These are phyloP conservation scores for Colletotrichum gigasporum DNA, from an alignment of 2,329 filamentous ascomycete species.

Conservation along the genomic window DNA sequence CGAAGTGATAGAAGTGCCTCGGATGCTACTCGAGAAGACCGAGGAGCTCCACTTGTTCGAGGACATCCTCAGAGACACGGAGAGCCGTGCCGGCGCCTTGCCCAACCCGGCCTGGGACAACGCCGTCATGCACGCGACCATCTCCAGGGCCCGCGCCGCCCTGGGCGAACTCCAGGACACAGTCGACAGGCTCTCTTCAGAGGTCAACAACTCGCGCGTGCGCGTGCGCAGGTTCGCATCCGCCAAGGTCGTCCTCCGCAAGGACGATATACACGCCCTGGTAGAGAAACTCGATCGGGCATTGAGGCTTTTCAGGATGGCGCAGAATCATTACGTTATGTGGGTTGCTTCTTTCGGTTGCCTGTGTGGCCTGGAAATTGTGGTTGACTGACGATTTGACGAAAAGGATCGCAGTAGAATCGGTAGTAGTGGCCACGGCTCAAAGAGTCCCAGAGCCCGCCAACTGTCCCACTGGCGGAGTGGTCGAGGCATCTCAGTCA, in stretches of 20 bases:
- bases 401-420: too few relatives aligned
- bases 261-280: constrained; percentile 31
- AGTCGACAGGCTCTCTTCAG: not conserved
- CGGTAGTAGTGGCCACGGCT: too few relatives aligned
- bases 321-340: constrained; percentile 34
- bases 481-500: too few relatives aligned
- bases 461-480: too few relatives aligned
- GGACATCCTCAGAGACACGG: not conserved
- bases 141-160: not conserved
- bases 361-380: too few relatives aligned
- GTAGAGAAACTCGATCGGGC: constrained; percentile 30
- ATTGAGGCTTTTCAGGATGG: constrained; percentile 30
- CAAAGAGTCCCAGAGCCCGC: too few relatives aligned
- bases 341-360: too few relatives aligned
- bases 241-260: constrained; percentile 34
- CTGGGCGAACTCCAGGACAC: not conserved
- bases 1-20: constrained; percentile 30
- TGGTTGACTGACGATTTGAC: too few relatives aligned
- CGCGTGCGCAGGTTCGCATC: constrained; percentile 33
- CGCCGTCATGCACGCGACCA: not conserved
- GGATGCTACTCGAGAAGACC: not conserved
- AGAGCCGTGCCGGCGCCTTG: not conserved
- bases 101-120: not conserved
- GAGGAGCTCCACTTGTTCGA: constrained; percentile 5
- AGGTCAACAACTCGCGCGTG: constrained; percentile 27